phyloP scores from a whole-genome alignment of 2,329 filamentous ascomycete species.

The Talaromyces sp. region DNA sequence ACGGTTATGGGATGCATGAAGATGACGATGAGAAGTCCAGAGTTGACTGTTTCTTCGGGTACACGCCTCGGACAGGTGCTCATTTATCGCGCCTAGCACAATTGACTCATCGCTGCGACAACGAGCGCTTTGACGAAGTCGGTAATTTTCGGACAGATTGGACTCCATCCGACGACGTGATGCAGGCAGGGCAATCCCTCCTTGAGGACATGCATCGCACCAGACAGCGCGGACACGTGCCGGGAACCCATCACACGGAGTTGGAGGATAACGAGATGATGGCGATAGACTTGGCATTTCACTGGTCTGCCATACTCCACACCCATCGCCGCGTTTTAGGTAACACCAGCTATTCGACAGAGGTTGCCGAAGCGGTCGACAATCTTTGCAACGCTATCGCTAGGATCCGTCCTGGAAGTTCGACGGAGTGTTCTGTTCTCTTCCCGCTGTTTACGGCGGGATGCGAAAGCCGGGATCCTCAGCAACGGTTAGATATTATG shows the following conservation, averaged over 20 bases:
- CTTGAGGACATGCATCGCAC: slow-evolving; percentile 58
- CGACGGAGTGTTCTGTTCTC: slow-evolving; percentile 67
- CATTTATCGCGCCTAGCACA: slow-evolving; percentile 68
- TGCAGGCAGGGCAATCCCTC: slow-evolving; percentile 55
- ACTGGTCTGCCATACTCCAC: slow-evolving; percentile 72
- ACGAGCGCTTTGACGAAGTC: slow-evolving; percentile 55
- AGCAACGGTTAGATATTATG: slow-evolving; percentile 57
- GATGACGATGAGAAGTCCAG: slow-evolving; percentile 56
- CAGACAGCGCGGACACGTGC: slow-evolving; percentile 35
- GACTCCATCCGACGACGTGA: slow-evolving; percentile 53
- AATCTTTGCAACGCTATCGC: slow-evolving; percentile 60
- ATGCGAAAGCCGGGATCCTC: slow-evolving; percentile 59
- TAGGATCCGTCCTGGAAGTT: slow-evolving; percentile 60
- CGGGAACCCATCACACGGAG: slow-evolving; percentile 37
- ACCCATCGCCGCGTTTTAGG: slow-evolving; percentile 68
- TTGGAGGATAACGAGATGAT: slow-evolving; percentile 46
- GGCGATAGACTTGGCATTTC: slow-evolving; percentile 71
- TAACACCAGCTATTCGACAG: slow-evolving; percentile 50
- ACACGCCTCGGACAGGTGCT: slow-evolving; percentile 65
- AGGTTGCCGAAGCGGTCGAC: slow-evolving; percentile 59
- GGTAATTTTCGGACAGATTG: slow-evolving; percentile 51
- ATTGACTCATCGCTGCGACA: slow-evolving; percentile 64
- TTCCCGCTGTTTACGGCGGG: slow-evolving; percentile 82
- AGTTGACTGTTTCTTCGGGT: slow-evolving; percentile 77
- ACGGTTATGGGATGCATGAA: slow-evolving; percentile 44